Evolutionary conservation across 1,284 basidiomycete genomes (phyloP).

Genomic region (Heterobasidion annosum): DNA sequence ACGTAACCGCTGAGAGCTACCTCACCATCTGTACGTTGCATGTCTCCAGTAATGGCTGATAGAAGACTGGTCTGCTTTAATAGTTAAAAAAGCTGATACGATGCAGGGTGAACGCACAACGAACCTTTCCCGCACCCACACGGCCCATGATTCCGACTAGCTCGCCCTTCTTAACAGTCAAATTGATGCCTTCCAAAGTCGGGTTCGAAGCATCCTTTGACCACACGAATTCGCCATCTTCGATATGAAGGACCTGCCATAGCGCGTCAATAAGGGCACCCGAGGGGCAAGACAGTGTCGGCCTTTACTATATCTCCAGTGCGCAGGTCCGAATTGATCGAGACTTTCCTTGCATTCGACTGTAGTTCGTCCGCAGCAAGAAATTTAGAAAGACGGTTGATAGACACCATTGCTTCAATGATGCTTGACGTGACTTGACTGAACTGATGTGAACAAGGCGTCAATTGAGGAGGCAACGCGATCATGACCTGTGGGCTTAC

Average conservation of each 20-base stretch:
- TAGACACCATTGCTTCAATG: constrained; percentile 82
- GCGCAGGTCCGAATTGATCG: constrained; percentile 33
- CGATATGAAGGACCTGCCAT: constrained; percentile 55
- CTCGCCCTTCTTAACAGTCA: constrained; percentile 80
- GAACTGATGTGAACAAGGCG: constrained; percentile 31
- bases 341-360: constrained; percentile 52
- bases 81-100: constrained; percentile 1
- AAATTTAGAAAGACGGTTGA: constrained; percentile 74
- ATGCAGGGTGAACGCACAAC: constrained; percentile 6
- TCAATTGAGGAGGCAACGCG: background rate
- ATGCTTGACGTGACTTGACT: constrained; percentile 67
- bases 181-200: constrained; percentile 69
- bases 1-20: constrained; percentile 67
- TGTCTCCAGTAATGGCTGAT: constrained; percentile 82
- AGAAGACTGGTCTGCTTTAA: constrained; percentile 52
- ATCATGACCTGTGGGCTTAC: constrained; percentile 22
- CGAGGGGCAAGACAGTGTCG: background rate
- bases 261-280: background rate
- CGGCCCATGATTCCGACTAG: constrained; percentile 81
- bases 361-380: constrained; percentile 79
- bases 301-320: constrained; percentile 51
- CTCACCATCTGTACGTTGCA: constrained; percentile 70
- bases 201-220: constrained; percentile 44
- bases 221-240: constrained; percentile 77
- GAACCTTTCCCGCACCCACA: constrained; percentile 88